phyloP scores from a whole-genome alignment of 140 eudicot species.

The Stevia rebaudiana region DNA sequence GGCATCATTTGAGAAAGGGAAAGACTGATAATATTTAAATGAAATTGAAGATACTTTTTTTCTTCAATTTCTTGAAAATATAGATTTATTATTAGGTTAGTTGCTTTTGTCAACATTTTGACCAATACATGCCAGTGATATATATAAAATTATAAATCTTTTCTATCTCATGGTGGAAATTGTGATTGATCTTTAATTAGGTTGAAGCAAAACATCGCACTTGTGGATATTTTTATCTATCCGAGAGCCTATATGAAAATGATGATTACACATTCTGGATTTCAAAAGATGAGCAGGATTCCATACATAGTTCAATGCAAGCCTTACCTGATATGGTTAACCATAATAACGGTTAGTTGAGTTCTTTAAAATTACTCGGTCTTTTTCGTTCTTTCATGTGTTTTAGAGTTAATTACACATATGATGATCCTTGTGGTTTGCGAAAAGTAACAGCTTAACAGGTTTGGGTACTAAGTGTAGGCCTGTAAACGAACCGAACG shows the following conservation, averaged over 20 bases:
- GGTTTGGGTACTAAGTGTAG: too few species aligned
- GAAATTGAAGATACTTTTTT: background rate
- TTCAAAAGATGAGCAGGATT: slow-evolving; percentile 47
- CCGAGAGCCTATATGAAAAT: slow-evolving; percentile 76
- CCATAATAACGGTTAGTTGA: slow-evolving; percentile 49
- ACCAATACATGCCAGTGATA: background rate
- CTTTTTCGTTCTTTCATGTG: background rate
- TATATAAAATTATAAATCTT: background rate
- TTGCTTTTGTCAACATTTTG: background rate
- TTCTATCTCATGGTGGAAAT: background rate
- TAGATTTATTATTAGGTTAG: background rate
- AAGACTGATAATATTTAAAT: background rate
- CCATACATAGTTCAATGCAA: slow-evolving; percentile 30
- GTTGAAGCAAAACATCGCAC: slow-evolving; percentile 67
- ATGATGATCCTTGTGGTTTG: too few species aligned
- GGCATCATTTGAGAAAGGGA: background rate
- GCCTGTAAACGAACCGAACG: too few species aligned
- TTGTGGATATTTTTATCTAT: slow-evolving; percentile 59
- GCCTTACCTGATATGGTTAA: slow-evolving; percentile 58
- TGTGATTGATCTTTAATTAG: slow-evolving; percentile 36
- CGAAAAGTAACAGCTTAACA: too few species aligned
- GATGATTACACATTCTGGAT: slow-evolving; percentile 65
- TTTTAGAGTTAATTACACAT: too few species aligned
- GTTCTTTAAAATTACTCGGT: background rate
- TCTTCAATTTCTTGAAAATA: too few species aligned